Evolutionary conservation across 2,329 filamentous ascomycete genomes (phyloP), one percentile per base, ranked within the genome.

Genomic region (Xylaria sp.): DNA sequence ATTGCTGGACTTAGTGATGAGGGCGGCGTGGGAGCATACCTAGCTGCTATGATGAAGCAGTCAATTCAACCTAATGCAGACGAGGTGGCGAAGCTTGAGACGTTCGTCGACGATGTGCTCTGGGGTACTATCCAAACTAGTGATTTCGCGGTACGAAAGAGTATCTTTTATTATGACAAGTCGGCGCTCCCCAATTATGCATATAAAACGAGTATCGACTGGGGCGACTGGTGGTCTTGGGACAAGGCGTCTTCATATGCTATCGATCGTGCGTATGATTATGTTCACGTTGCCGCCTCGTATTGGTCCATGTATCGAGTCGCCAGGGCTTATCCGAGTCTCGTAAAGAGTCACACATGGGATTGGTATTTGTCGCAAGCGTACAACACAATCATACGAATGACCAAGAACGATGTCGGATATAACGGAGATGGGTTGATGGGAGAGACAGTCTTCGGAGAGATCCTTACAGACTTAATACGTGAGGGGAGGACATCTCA

Each of bases 1-100:
- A 82, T 88, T 4, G 80, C 85, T 0, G 86, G 86, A 0, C 76
- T 88, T 0, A 87, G 84, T 58, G 85, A 88, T 60, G 86, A 88
- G 73, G 85, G 78, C 0, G 86, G 86, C 1, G 82, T 83, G 0
- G 84, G 84, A 1, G 81, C 84, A 0, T 87, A 82, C 63, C 78
- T 87, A 0, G 83, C 85, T 0, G 82, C 83, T 0, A 75, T 80
- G 1, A 80, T 85, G 74, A 88, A 88, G 72, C 82, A 86, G 60
- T 78, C 78, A 1, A 71, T 80, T 6, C 82, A 83, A 35, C 84
- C 85, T 0, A 72, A 79, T 9, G 76, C 80, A 0, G 73, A 72
- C 0, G 84, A 88, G 63, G 72, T 88, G 0, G 67, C 76, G 0
- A 81, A 82, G 61, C 76, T 89, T 0, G 86, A 88, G 59, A 73